phyloP scores from a whole-genome alignment of 352 stramenopile genomes.

The Pythium myriotylum region DNA sequence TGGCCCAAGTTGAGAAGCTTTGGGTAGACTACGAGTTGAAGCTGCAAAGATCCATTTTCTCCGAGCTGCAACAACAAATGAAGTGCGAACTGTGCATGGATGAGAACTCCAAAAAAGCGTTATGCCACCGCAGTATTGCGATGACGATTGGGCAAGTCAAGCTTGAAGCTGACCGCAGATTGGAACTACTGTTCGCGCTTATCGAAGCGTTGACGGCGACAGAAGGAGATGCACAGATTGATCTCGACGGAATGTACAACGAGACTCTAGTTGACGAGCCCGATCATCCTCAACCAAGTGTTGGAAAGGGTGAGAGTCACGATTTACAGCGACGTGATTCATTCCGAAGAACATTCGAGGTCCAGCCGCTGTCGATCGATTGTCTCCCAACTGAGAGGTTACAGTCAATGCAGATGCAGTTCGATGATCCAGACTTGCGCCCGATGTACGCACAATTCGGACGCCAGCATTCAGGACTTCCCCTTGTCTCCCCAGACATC shows the following conservation, averaged over 20 bases:
- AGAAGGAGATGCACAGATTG: conserved; percentile 20
- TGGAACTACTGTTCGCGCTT: conserved; percentile 82
- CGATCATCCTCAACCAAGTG: background rate
- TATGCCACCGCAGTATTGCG: conserved; percentile 64
- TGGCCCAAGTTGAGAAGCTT: conserved; percentile 85
- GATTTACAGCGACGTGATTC: conserved; percentile 23
- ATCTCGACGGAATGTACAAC: conserved; percentile 29
- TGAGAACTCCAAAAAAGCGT: conserved; percentile 53
- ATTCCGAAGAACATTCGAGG: conserved; percentile 27
- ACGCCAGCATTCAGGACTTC: conserved; percentile 21
- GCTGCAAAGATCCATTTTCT: conserved; percentile 39
- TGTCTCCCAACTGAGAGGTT: conserved; percentile 54
- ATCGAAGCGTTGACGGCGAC: conserved; percentile 68
- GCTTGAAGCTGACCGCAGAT: conserved; percentile 77
- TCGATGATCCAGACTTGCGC: conserved; percentile 62
- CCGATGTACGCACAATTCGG: conserved; percentile 76
- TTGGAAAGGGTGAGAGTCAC: conserved; percentile 27
- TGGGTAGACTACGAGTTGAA: conserved; percentile 76
- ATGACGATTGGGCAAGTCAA: conserved; percentile 85
- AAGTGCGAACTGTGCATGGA: conserved; percentile 69
- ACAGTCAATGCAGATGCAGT: conserved; percentile 65
- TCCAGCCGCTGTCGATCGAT: conserved; percentile 29
- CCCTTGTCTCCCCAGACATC: conserved; percentile 47
- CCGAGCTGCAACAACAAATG: conserved; percentile 30
- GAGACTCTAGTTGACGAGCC: conserved; percentile 4